Percentiles rank a stretch among this genome's conserved stretches.
Conservation (phyloP, 1,284 basidiomycete genomes). For the Ustilago lituana region DNA sequence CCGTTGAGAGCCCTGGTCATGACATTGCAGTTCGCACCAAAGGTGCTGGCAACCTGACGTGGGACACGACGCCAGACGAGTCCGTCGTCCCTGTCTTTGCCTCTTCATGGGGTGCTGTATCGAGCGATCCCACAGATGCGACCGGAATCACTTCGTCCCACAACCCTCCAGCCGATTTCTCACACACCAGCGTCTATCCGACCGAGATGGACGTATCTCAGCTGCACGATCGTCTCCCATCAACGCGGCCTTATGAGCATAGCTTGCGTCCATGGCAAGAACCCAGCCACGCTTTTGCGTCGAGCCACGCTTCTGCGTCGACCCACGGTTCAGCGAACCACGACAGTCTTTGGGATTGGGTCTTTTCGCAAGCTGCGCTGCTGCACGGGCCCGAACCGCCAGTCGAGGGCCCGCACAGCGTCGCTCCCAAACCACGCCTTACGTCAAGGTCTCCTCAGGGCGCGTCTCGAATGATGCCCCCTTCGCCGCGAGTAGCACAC, state of each 20-base stretch:
- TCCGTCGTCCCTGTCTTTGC: conserved; percentile 27
- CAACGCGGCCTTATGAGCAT: conserved; percentile 23
- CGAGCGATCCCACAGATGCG: conserved; percentile 15
- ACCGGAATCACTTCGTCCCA: conserved; percentile 1
- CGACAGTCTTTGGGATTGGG: conserved; percentile 41
- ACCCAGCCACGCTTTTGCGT: conserved; percentile 7
- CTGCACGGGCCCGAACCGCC: conserved; percentile 18
- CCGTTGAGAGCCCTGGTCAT: not conserved
- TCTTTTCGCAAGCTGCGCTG: conserved; percentile 26
- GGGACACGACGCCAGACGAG: conserved; percentile 35
- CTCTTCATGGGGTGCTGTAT: conserved; percentile 17
- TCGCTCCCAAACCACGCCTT: too few relatives aligned
- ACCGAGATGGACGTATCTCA: not conserved
- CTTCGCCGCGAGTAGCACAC: too few relatives aligned
- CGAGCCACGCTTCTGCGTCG: too few relatives aligned
- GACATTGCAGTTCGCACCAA: too few relatives aligned
- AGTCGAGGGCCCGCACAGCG: conserved; percentile 5
- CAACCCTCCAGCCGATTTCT: not conserved
- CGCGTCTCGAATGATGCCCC: too few relatives aligned
- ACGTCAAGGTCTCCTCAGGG: too few relatives aligned
- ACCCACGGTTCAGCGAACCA: too few relatives aligned
- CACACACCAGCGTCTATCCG: not conserved
- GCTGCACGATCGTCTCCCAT: not conserved
- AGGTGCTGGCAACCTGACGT: conserved; percentile 19
- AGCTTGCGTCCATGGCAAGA: conserved; percentile 39